phyloP scores from a whole-genome alignment of 306 rosid species.

The Rosa rugosa region DNA sequence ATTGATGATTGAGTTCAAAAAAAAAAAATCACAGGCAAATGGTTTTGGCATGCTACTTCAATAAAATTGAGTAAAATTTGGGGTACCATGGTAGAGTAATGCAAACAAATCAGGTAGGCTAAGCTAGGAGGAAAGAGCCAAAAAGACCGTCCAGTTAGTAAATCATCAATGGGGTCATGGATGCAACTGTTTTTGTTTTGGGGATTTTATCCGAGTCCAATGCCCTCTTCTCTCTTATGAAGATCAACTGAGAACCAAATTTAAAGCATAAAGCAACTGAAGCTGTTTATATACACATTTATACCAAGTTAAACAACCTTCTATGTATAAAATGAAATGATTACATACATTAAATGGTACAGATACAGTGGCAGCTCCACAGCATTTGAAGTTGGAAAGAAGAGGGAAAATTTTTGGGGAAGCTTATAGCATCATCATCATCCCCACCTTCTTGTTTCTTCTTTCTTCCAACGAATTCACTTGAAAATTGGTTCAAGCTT shows the following conservation, averaged over 20 bases:
- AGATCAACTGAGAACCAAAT: conserved; percentile 32
- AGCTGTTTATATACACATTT: conserved; percentile 84
- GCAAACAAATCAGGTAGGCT: conserved; percentile 35
- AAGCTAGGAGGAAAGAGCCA: conserved; percentile 35
- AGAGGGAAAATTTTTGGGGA: conserved; percentile 42
- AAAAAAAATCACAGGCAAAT: not conserved
- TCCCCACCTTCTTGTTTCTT: conserved; percentile 45
- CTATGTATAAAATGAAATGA: conserved; percentile 71
- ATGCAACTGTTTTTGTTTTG: conserved; percentile 29
- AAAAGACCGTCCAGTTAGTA: conserved; percentile 42
- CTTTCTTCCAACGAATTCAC: conserved; percentile 34
- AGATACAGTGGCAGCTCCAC: conserved; percentile 41
- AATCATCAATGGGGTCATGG: conserved; percentile 48
- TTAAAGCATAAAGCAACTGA: conserved; percentile 36
- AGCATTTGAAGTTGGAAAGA: conserved; percentile 39
- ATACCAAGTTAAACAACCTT: conserved; percentile 49
- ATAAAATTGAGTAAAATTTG: conserved; percentile 6
- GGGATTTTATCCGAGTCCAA: conserved; percentile 37
- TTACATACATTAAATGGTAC: conserved; percentile 81
- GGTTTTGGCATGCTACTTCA: not conserved
- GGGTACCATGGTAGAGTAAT: conserved; percentile 18
- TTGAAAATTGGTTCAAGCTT: conserved; percentile 21
- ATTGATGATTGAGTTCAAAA: too few species aligned
- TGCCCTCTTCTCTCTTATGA: conserved; percentile 21
- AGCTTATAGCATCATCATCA: conserved; percentile 33